Conservation (phyloP, 441 rosid genomes). For the Flueggea neowawraea region DNA sequence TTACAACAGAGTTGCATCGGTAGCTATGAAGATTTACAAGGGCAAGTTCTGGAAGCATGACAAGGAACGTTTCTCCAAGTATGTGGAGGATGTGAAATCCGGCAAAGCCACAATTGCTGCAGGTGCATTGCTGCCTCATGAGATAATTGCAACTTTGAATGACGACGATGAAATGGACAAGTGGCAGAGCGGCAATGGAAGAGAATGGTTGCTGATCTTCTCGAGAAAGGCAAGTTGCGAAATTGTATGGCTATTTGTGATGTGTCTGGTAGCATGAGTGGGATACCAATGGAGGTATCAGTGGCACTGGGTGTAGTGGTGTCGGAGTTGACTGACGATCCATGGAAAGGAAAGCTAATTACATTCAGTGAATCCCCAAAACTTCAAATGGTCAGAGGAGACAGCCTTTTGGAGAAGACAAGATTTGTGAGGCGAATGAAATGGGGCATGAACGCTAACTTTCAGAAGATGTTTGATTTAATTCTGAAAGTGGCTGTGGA, state of each 20-base stretch:
- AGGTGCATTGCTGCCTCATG: conserved; percentile 68
- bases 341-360: conserved; percentile 48
- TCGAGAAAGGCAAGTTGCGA: conserved; percentile 34
- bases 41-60: conserved; percentile 46
- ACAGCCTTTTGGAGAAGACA: conserved; percentile 27
- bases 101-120: conserved; percentile 56
- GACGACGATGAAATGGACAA: conserved; percentile 21
- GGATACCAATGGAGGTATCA: conserved; percentile 50
- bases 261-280: conserved; percentile 44
- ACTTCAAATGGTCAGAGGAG: conserved; percentile 33
- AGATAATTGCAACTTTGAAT: conserved; percentile 40
- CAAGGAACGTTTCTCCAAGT: conserved; percentile 41
- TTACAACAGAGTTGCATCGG: conserved; percentile 21
- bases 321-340: conserved; percentile 39
- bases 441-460: conserved; percentile 15
- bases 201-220: conserved; percentile 59
- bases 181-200: conserved; percentile 69
- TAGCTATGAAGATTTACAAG: conserved; percentile 27
- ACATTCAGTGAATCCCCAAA: conserved; percentile 46
- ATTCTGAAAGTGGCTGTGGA: conserved; percentile 19
- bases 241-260: conserved; percentile 55
- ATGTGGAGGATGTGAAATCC: conserved; percentile 36
- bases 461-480: conserved; percentile 23
- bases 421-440: conserved; percentile 23
- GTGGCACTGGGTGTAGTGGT: conserved; percentile 58